Evolutionary conservation across 2,329 filamentous ascomycete genomes (phyloP).

Genomic region (Aspergillus sp.): DNA sequence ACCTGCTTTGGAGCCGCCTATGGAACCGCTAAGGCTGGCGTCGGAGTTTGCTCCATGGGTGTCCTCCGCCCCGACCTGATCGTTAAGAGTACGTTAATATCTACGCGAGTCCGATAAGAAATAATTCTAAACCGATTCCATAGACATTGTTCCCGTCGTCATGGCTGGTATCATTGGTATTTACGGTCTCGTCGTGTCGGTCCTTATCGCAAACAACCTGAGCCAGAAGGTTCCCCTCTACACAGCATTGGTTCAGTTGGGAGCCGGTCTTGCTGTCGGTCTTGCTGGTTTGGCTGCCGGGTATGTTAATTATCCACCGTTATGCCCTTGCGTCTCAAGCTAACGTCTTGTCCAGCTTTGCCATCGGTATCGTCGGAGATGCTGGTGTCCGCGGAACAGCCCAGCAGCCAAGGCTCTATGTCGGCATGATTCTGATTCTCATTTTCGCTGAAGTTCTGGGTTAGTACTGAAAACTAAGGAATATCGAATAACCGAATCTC

Average conservation of each 20-base stretch:
- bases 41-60: conserved; percentile 98
- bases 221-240: conserved; percentile 71
- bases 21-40: conserved; percentile 98
- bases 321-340: neutral
- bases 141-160: conserved; percentile 99
- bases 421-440: conserved; percentile 98
- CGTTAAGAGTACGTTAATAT: conserved; percentile 82
- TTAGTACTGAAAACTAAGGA: conserved; percentile 49
- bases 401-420: conserved; percentile 67
- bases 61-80: conserved; percentile 96
- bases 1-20: conserved; percentile 96
- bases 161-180: conserved; percentile 99
- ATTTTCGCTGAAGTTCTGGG: conserved; percentile 99
- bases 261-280: conserved; percentile 78
- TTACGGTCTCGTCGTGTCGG: conserved; percentile 86
- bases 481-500: neutral
- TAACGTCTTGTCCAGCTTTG: conserved; percentile 56
- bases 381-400: conserved; percentile 54
- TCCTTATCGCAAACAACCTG: conserved; percentile 79
- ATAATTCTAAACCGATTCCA: conserved; percentile 9
- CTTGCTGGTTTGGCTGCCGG: conserved; percentile 78
- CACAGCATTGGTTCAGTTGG: conserved; percentile 81
- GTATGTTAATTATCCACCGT: conserved; percentile 30
- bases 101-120: neutral
- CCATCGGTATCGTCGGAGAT: conserved; percentile 76